Evolutionary conservation across 305 asterid species (phyloP).

Genomic region (Fraxinus floribunda): DNA sequence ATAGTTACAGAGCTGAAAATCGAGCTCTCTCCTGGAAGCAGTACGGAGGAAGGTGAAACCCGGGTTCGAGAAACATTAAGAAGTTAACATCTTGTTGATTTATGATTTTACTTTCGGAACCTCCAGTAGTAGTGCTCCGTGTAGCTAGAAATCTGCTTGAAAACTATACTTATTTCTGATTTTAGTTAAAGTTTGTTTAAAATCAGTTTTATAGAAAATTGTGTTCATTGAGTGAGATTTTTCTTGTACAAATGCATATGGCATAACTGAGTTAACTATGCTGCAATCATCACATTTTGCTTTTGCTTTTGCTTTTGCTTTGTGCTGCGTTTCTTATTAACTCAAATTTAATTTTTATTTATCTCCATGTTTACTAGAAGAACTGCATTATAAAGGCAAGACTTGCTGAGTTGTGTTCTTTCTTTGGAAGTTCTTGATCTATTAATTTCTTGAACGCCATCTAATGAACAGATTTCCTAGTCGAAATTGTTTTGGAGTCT

Average conservation of each 20-base stretch:
- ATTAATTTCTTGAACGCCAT: neutral
- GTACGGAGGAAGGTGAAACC: neutral
- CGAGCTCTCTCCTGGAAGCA: neutral
- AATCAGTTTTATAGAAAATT: slow-evolving; percentile 7
- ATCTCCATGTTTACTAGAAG: neutral
- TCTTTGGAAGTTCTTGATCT: neutral
- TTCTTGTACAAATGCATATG: slow-evolving; percentile 18
- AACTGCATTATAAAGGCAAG: neutral
- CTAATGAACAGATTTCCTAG: neutral
- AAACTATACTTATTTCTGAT: slow-evolving; percentile 18
- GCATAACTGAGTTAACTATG: slow-evolving; percentile 7
- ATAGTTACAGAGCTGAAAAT: neutral
- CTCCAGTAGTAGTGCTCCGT: neutral
- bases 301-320: neutral
- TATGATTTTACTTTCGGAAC: slow-evolving; percentile 2
- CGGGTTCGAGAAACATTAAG: slow-evolving; percentile 17
- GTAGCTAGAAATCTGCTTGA: neutral
- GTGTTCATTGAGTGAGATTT: slow-evolving; percentile 11
- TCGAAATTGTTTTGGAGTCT: neutral
- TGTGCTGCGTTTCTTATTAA: neutral
- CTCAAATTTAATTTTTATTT: neutral
- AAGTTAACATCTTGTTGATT: slow-evolving; percentile 40
- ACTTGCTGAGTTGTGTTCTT: neutral
- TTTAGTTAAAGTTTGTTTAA: neutral
- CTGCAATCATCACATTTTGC: neutral